phyloP scores from a whole-genome alignment of 139 green algal species.

The Coelastrella sp. region DNA sequence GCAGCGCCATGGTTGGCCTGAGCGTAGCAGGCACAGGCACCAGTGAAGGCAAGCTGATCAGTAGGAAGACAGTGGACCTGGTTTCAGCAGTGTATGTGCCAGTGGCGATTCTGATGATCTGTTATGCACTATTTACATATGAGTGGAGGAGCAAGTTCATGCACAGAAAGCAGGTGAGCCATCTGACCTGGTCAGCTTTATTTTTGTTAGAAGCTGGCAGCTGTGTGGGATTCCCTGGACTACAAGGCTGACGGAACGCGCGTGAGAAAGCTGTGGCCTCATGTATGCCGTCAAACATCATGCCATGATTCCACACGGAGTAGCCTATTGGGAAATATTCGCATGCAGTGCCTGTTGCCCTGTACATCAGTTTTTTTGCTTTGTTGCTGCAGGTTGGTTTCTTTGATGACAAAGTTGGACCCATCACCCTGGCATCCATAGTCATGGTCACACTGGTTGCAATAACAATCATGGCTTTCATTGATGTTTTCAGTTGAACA shows the following conservation, averaged over 20 bases:
- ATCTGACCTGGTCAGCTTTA: not conserved
- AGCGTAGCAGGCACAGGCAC: slow-evolving; percentile 34
- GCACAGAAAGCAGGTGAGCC: slow-evolving; percentile 77
- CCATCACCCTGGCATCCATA: slow-evolving; percentile 72
- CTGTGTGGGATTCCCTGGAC: not conserved
- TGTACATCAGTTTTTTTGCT: not conserved
- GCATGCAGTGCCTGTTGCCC: not conserved
- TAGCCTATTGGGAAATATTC: not conserved
- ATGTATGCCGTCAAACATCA: no score
- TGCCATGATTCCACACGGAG: no score
- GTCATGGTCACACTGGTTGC: slow-evolving; percentile 71
- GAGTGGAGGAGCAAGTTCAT: slow-evolving; percentile 81
- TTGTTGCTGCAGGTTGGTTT: slow-evolving; percentile 76
- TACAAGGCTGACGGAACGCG: no score
- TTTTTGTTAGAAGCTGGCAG: not conserved
- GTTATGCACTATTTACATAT: slow-evolving; percentile 88
- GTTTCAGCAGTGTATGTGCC: slow-evolving; percentile 84
- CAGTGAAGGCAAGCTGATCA: slow-evolving; percentile 59
- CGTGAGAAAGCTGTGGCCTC: no score
- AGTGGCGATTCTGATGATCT: slow-evolving; percentile 86
- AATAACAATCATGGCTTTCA: slow-evolving; percentile 73
- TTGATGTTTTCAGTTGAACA: slow-evolving; percentile 65
- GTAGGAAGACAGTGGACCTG: slow-evolving; percentile 75
- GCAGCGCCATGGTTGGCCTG: slow-evolving; percentile 83
- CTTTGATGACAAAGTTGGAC: slow-evolving; percentile 84